Base-by-base conservation (phyloP, 2,329 filamentous ascomycete species). In the Epicoccum sorghinum region DNA sequence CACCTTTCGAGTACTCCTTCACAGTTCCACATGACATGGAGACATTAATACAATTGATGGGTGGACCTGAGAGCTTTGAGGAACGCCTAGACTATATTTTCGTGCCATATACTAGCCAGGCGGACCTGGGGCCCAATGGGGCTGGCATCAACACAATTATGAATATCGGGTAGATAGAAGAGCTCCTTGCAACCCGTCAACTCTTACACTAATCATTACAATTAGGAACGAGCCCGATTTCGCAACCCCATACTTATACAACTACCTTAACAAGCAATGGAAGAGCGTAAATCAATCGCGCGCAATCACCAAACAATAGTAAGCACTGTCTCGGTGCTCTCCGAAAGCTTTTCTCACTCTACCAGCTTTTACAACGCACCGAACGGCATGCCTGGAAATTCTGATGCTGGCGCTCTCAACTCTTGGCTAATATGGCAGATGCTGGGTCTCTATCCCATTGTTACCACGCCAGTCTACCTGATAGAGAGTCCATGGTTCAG, bases 381-480 rank as follows among this genome's bases (percentile, higher is more conserved):
- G 1, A 67, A 70, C 14, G 76, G 77, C 1, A 66, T 78, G 4
- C 77, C 77, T 1, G 77, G 77, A 0, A 79, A 79, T 43, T 75
- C 68, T 18, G 77, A 78, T 54, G 74, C 73, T 4, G 76, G 78
- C 0, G 77, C 78, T 1, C 69, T 81, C 58, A 77, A 78, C 39
- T 77, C 73, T n/a, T 81, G 78, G 79, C 67, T 80, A 1, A 62
- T 81, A 3, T 81, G 77, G 75, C 73, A 79, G 46, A 71, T 75
- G 70, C 54, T 81, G 0, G 79, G 79, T 1, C 64, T 80, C 6
- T 80, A 79, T 52, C 77, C 78, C 0, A 67, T 89, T 51, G 87
- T 86, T 0, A 86, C 85, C 0, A 86, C 89, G 74, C 85, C 85
- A 0, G 86, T 84, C 0, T 89, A 88, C 66, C 75, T 89, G 13